These are phyloP conservation scores for Elongisporangium undulatum DNA, from an alignment of 352 stramenopile species.

Conservation along the genomic window DNA sequence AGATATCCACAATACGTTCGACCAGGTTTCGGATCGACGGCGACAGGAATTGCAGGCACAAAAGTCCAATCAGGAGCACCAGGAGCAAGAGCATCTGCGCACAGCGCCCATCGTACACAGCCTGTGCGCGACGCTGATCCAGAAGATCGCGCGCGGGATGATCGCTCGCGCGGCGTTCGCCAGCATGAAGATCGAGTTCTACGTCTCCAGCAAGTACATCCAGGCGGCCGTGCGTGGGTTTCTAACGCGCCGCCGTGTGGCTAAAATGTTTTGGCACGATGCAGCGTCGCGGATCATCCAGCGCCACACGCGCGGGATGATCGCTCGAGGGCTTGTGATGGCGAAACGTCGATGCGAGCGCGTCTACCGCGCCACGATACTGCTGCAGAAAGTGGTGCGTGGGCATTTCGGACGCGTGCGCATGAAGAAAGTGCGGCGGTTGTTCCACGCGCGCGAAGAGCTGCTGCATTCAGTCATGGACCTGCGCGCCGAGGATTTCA, in stretches of 20 bases:
- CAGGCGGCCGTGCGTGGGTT: conserved; percentile 67
- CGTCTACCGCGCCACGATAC: conserved; percentile 11
- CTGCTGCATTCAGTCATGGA: conserved; percentile 14
- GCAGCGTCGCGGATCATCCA: conserved; percentile 56
- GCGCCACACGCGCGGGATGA: conserved; percentile 40
- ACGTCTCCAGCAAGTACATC: conserved; percentile 74
- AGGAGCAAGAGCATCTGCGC: conserved; percentile 11
- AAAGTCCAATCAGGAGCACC: conserved; percentile 16
- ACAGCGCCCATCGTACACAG: conserved; percentile 40
- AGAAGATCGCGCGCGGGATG: conserved; percentile 70
- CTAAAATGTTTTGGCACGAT: conserved; percentile 64
- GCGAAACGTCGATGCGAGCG: conserved; percentile 13
- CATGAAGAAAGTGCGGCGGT: conserved; percentile 44
- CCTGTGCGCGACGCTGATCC: conserved; percentile 75
- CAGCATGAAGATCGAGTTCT: conserved; percentile 59
- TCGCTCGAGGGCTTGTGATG: conserved; percentile 33
- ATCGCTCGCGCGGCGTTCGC: conserved; percentile 52
- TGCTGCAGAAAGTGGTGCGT: conserved; percentile 55
- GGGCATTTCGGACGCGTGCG: conserved; percentile 52
- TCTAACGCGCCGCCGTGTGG: conserved; percentile 50
- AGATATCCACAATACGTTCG: neutral
- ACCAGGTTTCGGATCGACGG: neutral
- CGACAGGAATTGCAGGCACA: neutral
- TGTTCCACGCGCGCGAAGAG: conserved; percentile 26
- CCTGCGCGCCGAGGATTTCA: conserved; percentile 32